Evolutionary conservation across 805 yeast species (phyloP), one percentile per base, ranked within the genome.

Genomic region (Candida tallmaniae): DNA sequence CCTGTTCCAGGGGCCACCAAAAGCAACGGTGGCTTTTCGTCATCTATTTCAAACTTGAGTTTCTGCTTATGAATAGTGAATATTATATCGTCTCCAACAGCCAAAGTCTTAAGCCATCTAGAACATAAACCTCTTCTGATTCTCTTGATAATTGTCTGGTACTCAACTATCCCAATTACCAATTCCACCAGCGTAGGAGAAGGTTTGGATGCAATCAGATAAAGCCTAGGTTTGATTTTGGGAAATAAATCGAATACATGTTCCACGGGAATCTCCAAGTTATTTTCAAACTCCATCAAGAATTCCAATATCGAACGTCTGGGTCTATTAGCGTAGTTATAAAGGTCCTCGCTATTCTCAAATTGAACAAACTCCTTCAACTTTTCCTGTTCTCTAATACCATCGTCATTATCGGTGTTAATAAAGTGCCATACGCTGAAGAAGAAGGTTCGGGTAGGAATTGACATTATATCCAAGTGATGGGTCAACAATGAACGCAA

Each of bases 1-100:
- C 99, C 99, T 0, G 97, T 94, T 3, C 98, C 99, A 0, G 98
- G 95, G 2, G 90, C 82, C 4, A 90, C 70, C 73, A 90, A 65
- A 3, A 93, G 60, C 17, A 83, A 59, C 0, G 95, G 54, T 28
- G 58, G 52, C 24, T 31, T 7, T 32, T 53, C 38, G 10, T 26
- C 40, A 3, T 25, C 29, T 5, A 47, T 39, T 7, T 23, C 23
- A 10, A 72, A 60, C 26, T 56, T 57, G 28, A 78, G 42, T 10
- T 64, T 55, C 41, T 79, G 74, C 20, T 58, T 54, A 36, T 73
- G 70, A 6, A 81, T 42, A 17, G 75, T 70, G 41, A 74, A 78
- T 10, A 74, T 58, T 2, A 89, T 49, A 5, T 57, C 42, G 42
- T 76, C 83, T 1, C 76, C 77, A 0, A 38, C 48, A 1, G 50